Base-by-base conservation (phyloP, 441 rosid species). In the Mallotus repandus region DNA sequence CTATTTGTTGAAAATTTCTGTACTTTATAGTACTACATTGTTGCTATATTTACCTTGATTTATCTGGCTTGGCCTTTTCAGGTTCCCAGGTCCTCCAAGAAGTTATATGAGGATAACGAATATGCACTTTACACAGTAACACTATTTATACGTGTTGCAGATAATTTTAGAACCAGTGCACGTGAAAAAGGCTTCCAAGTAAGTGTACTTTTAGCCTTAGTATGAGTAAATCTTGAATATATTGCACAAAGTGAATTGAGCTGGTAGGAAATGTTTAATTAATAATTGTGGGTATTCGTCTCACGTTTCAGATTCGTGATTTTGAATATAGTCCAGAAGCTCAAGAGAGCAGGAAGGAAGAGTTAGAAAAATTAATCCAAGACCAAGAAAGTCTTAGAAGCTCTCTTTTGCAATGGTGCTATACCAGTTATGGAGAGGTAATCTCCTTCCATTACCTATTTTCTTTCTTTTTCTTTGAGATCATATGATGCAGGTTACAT, bases 321-420 rank as follows among this genome's bases (percentile, higher is more conserved):
- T 89, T 94, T 71, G 99, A 96, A 79, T 87, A 91, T 76, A 92
- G 94, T 81, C 82, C 87, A 43, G 97, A 96, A 84, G 98, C 91
- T 54, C 98, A 89, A 80, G 97, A 91, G 82, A 81, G 73, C 68
- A 85, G 94, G 78, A 96, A 94, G 81, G 89, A 92, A 84, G 98
- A 96, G 81, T 66, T 96, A 70, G 96, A 91, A 75, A 89, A 77
- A 79, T 82, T 92, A 83, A 76, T 86, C 69, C 91, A 76, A 75
- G 97, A 92, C 80, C 98, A 96, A 78, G 95, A 92, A 77, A 89
- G 76, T 71, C 71, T 91, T 75, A 91, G 91, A 86, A 91, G 83
- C 86, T 91, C 96, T 49, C 99, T 96, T 81, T 82, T 96, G 92
- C 98, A 89, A 55, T 96, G 99, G 98, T 91, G 97, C 86, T 94